Conservation (phyloP, 179 eudicot genomes). For the Sideroxylon spinosum region DNA sequence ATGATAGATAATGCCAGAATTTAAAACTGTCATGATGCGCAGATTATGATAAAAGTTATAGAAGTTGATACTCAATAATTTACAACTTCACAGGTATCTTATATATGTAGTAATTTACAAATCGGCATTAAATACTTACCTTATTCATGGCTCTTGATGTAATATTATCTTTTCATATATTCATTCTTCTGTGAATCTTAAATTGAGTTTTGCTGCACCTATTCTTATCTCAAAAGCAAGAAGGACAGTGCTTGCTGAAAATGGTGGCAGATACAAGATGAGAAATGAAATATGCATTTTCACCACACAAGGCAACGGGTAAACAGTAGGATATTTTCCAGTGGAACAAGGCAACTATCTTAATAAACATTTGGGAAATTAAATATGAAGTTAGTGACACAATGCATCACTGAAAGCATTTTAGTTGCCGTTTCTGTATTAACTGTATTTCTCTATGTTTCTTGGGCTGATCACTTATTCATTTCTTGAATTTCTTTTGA, state of each 20-base stretch:
- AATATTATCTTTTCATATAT: too few relatives aligned
- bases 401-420: background rate
- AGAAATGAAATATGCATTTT: background rate
- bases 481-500: background rate
- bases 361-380: background rate
- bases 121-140: background rate
- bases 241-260: background rate
- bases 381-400: background rate
- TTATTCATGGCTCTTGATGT: too few relatives aligned
- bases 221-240: too few relatives aligned
- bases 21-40: background rate
- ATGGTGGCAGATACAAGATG: background rate
- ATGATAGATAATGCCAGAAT: background rate
- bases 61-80: background rate
- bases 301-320: background rate
- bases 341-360: background rate
- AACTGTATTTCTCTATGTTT: background rate
- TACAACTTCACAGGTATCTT: background rate
- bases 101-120: background rate
- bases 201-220: too few relatives aligned
- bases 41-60: background rate
- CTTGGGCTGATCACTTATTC: background rate
- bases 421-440: background rate
- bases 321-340: background rate
- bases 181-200: too few relatives aligned